Evolutionary conservation across 768 basidiomycete species (phyloP).

Genomic region (Phylloporus sp.): DNA sequence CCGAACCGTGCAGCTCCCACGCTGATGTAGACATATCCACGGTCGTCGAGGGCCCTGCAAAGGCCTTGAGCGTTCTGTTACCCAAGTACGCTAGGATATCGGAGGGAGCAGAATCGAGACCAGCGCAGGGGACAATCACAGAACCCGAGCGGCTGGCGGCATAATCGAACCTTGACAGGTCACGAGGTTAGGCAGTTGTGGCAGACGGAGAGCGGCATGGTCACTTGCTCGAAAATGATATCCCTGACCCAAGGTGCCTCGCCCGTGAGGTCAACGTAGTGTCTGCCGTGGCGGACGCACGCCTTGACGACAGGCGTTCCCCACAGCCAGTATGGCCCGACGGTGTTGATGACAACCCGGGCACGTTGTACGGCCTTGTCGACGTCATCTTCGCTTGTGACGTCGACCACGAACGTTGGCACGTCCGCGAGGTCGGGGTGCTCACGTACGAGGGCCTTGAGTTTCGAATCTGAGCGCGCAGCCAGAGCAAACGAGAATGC

Average conservation of each 20-base stretch:
- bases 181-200: conserved; percentile 10
- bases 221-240: conserved; percentile 55
- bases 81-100: conserved; percentile 67
- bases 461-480: conserved; percentile 61
- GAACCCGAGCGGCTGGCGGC: conserved; percentile 63
- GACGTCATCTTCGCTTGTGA: conserved; percentile 48
- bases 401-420: conserved; percentile 51
- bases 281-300: conserved; percentile 67
- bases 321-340: conserved; percentile 70
- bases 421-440: conserved; percentile 40
- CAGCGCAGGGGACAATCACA: conserved; percentile 75
- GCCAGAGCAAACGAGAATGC: conserved; percentile 65
- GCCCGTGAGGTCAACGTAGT: conserved; percentile 84
- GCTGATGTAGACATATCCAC: conserved; percentile 57
- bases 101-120: conserved; percentile 72
- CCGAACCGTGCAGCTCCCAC: conserved; percentile 29
- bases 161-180: conserved; percentile 56
- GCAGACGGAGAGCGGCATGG: conserved; percentile 4
- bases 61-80: conserved; percentile 59
- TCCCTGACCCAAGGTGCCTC: conserved; percentile 63
- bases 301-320: conserved; percentile 76
- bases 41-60: conserved; percentile 31
- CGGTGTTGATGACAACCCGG: conserved; percentile 69
- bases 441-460: conserved; percentile 47
- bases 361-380: conserved; percentile 52